Base-by-base conservation (phyloP, 257 asterid species). In the Mentha longifolia region DNA sequence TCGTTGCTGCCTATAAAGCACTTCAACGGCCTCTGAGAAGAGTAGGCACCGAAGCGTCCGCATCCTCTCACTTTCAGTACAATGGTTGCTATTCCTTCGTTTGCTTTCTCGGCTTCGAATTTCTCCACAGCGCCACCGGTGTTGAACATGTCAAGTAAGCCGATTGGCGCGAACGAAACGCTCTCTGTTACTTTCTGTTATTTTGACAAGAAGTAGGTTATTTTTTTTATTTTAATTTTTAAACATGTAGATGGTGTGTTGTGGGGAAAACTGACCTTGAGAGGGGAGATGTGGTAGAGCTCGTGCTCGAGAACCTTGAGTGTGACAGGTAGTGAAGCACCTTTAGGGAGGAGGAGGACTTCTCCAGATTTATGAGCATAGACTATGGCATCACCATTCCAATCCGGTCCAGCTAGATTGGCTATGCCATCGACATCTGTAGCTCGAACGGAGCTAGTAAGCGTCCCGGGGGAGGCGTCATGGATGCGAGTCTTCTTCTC, bases 131-230 rank as follows among this genome's bases (percentile, higher is more conserved):
- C 98, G 42, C 98, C 98, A 50, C 92, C 76, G 7, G 89, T 68
- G 80, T 91, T 93, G 88, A 91, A 87, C 98, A 93, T 93, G 81
- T 86, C 88, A 49, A 93, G 88, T 60, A 93, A 72, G 46, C 98
- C 98, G n/a, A 93, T 89, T 43, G 98, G 96, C 17, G 96, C 96
- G 6, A 93, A 87, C 31, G 80, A 86, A 22, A 85, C 51, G 71
- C 79, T 62, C 41, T 49, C 68, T 0, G 86, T 76, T 19, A 89
- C 76, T 67, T 82, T 84, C 98, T 93, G 88, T 61, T 62, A 35
- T 45, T n/a, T 39, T 13, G 42, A 65, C 55, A 60, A 15, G 20
- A 57, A 16, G 65, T 57, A 59, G 60, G 61, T 70, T 68, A 72
- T 50, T 61, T 45, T 30, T 1, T 28, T 28, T n/a, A n/a, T 28